A percentile compares a stretch with the other conserved stretches of the same genome.
Evolutionary conservation across 1,284 basidiomycete species (phyloP).

Genomic region (Moesziomyces sp.): DNA sequence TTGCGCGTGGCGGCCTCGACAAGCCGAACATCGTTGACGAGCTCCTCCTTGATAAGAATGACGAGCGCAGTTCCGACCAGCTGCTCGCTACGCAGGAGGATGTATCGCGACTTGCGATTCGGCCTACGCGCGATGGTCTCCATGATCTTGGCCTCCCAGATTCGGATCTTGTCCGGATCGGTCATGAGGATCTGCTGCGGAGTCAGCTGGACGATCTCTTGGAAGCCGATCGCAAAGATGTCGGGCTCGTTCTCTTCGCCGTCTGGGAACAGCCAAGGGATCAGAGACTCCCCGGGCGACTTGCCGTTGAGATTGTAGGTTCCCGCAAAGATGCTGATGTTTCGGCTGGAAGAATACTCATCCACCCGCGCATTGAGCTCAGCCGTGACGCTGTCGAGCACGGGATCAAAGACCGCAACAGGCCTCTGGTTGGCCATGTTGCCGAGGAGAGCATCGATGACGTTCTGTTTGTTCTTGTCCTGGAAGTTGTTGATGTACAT

Average conservation of each 20-base stretch:
- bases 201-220: slow-evolving; percentile 96
- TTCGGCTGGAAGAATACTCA: slow-evolving; percentile 85
- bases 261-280: slow-evolving; percentile 88
- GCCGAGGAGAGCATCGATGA: slow-evolving; percentile 95
- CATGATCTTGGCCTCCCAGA: slow-evolving; percentile 85
- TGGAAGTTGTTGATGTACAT: slow-evolving; percentile 99
- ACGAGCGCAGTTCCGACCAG: slow-evolving; percentile 94
- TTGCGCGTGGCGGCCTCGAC: slow-evolving; percentile 93
- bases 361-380: slow-evolving; percentile 70
- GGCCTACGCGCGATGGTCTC: slow-evolving; percentile 79
- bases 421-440: slow-evolving; percentile 87
- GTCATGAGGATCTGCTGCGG: slow-evolving; percentile 93
- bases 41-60: slow-evolving; percentile 80
- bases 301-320: slow-evolving; percentile 97
- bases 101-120: slow-evolving; percentile 78
- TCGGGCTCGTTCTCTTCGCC: slow-evolving; percentile 66
- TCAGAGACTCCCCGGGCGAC: slow-evolving; percentile 80
- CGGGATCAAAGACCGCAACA: slow-evolving; percentile 91
- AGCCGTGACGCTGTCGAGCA: slow-evolving; percentile 85
- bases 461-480: slow-evolving; percentile 90
- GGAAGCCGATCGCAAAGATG: slow-evolving; percentile 75
- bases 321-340: slow-evolving; percentile 82
- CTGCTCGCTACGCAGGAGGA: slow-evolving; percentile 91
- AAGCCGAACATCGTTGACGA: slow-evolving; percentile 83
- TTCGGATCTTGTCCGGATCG: slow-evolving; percentile 82